Conservation (phyloP, 176 grass and related monocot species). For the Musa itinerans region DNA sequence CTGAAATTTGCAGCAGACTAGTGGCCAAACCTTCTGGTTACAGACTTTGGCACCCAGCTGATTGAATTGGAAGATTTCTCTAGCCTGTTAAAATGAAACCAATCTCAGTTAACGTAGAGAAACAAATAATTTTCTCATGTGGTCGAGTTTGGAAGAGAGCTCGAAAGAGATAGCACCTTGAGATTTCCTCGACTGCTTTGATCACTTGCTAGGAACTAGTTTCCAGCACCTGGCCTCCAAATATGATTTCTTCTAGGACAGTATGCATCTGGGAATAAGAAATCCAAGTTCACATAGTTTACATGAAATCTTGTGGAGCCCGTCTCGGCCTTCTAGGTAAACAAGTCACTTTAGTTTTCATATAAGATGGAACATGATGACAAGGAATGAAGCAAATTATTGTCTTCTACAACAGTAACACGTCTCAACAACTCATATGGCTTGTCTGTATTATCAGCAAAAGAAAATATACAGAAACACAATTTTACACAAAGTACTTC, state of each 20-base stretch:
- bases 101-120: neutral
- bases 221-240: constrained; percentile 78
- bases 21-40: constrained; percentile 51
- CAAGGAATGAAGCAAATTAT: no score
- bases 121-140: neutral
- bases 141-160: neutral
- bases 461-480: no score
- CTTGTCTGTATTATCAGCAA: no score
- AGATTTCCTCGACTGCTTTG: constrained; percentile 61
- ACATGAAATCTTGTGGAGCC: no score
- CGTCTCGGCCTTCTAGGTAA: no score
- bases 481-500: no score
- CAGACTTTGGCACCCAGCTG: constrained; percentile 63
- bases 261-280: constrained; percentile 58
- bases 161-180: constrained; percentile 30
- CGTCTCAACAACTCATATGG: no score
- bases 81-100: constrained; percentile 28
- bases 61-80: constrained; percentile 73
- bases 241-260: constrained; percentile 87
- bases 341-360: no score
- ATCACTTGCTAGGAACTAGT: constrained; percentile 64
- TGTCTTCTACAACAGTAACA: no score
- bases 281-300: neutral
- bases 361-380: no score
- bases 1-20: constrained; percentile 7